phyloP scores from a whole-genome alignment of 176 grass and related monocot species.

The Aegilops sharonensis region DNA sequence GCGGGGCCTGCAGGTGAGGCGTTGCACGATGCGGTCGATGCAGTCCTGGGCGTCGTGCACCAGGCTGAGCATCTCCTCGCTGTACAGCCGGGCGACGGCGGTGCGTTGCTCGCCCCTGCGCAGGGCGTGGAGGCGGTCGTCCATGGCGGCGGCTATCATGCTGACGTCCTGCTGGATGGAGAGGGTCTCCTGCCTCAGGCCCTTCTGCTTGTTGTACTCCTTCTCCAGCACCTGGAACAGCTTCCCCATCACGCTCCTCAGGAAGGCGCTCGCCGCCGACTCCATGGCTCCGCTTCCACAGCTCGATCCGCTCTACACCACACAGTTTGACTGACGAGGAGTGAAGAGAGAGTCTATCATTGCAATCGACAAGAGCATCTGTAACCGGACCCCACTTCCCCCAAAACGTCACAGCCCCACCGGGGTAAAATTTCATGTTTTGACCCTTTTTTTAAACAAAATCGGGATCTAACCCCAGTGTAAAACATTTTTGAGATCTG shows the following conservation, averaged over 20 bases:
- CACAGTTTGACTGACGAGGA: neutral
- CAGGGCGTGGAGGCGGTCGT: constrained; percentile 3
- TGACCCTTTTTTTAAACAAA: no score
- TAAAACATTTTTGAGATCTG: no score
- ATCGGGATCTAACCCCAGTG: no score
- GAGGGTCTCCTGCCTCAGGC: neutral
- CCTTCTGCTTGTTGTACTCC: constrained; percentile 38
- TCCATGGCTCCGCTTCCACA: neutral
- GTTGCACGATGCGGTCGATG: constrained; percentile 30
- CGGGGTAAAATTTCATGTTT: no score
- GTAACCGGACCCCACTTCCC: no score
- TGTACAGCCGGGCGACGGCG: neutral
- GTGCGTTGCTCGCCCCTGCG: neutral
- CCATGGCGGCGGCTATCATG: constrained; percentile 42
- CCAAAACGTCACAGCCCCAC: no score
- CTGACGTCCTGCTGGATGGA: constrained; percentile 33
- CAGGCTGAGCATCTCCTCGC: constrained; percentile 26
- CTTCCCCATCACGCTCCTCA: constrained; percentile 28
- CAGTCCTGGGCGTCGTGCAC: constrained; percentile 37
- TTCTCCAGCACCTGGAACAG: constrained; percentile 34
- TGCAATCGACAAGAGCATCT: no score
- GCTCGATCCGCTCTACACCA: neutral
- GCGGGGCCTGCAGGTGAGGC: constrained; percentile 26
- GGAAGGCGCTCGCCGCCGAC: constrained; percentile 21
- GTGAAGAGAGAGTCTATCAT: no score